Evolutionary conservation across 495 filamentous ascomycete genomes (phyloP), one percentile per base, ranked within the genome.

Genomic region (Chaetomium cochliodes): DNA sequence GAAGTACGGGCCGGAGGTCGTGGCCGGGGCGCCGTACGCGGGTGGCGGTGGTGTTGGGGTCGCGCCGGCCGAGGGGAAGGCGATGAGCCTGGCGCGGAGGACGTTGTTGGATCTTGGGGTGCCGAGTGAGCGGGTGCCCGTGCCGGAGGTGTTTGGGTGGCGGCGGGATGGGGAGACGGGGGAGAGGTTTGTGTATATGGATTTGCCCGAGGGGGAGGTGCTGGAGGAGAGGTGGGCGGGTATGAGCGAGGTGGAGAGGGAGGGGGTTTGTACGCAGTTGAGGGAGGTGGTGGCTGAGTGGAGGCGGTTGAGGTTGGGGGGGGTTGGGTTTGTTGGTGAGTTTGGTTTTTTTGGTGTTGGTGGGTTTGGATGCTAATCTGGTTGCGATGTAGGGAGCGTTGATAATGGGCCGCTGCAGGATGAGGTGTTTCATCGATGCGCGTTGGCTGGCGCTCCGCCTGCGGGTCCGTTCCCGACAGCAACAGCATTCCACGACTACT

Each of bases 101-200:
- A 23, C 39, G 37, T 26, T 53, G 30, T 1, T 30, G 30, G 46
- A 18, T 20, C n/a, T 18, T 7, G 2, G 2, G 25, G 4, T 15
- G 8, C 12, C 41, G 23, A 25, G 2, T 26, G 47, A 0, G n/a
- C 20, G 8, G 9, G 69, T 25, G 25, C 25, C 42, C 33, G 47
- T 71, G 30, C 69, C 66, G 4, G 66, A 71, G 55, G 64, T 68
- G 3, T 71, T 65, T 54, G 69, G 69, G 23, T 71, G 69, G 69
- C 52, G 66, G 42, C 30, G 59, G 58, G 66, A 68, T 53, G 51
- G 9, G 12, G 66, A 25, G 20, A 62, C 33, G 0, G 56, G 64
- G 57, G 64, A 69, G 56, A 16, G 64, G 55, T 65, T 61, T 22
- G 28, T 69, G 26, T 69, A 65, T 25, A 60, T 65, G 57, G 60